Evolutionary conservation across 2,329 filamentous ascomycete species (phyloP), one percentile per base, ranked within the genome.

Genomic region (Escovopsis sp.): DNA sequence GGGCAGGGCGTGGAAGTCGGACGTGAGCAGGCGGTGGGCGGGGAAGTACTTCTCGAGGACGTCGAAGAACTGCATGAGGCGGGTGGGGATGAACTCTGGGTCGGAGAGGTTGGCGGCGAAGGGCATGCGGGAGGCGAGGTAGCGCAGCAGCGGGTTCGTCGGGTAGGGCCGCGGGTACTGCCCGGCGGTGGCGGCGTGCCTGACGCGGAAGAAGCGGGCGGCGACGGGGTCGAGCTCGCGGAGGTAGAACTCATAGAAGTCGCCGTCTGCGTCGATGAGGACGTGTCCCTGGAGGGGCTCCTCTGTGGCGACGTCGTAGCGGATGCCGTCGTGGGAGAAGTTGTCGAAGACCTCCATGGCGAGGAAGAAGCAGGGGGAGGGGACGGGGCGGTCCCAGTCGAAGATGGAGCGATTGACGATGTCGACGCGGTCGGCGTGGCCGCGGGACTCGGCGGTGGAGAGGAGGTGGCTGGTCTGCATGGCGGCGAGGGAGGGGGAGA

Each of bases 341-440:
- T 98, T 98, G 68, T 98, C 91, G 56, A 95, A 94, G 50, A 98
- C 91, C 64, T 98, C 91, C 63, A 98, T 82, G 37, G 89, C 91
- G 36, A 98, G 75, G 69, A 98, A 96, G 70, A 94, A 98, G 67
- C 91, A 96, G 0, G 89, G 91, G 3, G 82, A 84, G 8, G 86
- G 82, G n/a, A 95, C 85, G 51, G 83, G 85, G 38, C 76, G 75
- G 49, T 82, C 69, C 89, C 91, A 98, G 61, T 94, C 86, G 57
- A 98, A 96, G 57, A 98, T 84, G 55, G 85, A 93, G 52, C 79
- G 77, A 65, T 96, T 95, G 63, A 96, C 80, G 59, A 98, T 94
- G 54, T 94, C 85, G 43, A 96, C 87, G 56, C 87, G 89, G 57
- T 80, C 80, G 3, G 72, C 65, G 62, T 98, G 91, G 12, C 86